These are phyloP conservation scores for Saccharomycopsis selenospora DNA, from an alignment of 805 yeast species.

Conservation along the genomic window DNA sequence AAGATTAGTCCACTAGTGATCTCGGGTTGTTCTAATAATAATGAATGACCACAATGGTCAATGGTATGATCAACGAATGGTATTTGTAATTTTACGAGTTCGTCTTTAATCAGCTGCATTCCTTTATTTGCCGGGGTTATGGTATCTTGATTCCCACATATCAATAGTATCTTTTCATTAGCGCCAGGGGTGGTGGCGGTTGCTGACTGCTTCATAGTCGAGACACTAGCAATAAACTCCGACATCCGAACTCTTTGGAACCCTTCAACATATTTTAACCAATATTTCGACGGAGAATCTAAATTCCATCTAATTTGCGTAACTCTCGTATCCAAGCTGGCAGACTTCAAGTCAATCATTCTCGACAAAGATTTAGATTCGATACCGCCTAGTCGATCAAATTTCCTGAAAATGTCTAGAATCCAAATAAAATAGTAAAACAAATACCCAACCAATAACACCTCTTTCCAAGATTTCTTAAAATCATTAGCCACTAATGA, in stretches of 20 bases:
- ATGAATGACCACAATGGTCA: slow-evolving; percentile 54
- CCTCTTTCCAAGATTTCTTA: neutral
- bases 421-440: slow-evolving; percentile 23
- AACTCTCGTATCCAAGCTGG: slow-evolving; percentile 26
- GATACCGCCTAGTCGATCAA: slow-evolving; percentile 59
- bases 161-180: slow-evolving; percentile 41
- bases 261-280: slow-evolving; percentile 48
- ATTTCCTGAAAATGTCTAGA: slow-evolving; percentile 47
- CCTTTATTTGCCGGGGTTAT: slow-evolving; percentile 40
- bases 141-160: slow-evolving; percentile 52
- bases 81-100: neutral
- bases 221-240: slow-evolving; percentile 40
- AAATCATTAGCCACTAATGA: neutral
- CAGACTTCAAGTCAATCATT: slow-evolving; percentile 35
- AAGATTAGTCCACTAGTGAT: slow-evolving; percentile 52
- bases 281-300: slow-evolving; percentile 47
- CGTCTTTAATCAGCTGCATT: slow-evolving; percentile 31
- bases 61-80: slow-evolving; percentile 29
- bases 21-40: slow-evolving; percentile 58
- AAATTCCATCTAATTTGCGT: slow-evolving; percentile 67
- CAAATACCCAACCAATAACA: neutral
- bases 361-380: slow-evolving; percentile 52
- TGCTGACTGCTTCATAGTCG: slow-evolving; percentile 33
- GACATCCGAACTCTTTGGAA: slow-evolving; percentile 36
- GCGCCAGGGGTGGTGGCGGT: too few species aligned